A percentile compares a stretch with the other conserved stretches of the same genome.
Conservation (phyloP, 2,329 filamentous ascomycete species). For the Diaporthe citrichinensis region DNA sequence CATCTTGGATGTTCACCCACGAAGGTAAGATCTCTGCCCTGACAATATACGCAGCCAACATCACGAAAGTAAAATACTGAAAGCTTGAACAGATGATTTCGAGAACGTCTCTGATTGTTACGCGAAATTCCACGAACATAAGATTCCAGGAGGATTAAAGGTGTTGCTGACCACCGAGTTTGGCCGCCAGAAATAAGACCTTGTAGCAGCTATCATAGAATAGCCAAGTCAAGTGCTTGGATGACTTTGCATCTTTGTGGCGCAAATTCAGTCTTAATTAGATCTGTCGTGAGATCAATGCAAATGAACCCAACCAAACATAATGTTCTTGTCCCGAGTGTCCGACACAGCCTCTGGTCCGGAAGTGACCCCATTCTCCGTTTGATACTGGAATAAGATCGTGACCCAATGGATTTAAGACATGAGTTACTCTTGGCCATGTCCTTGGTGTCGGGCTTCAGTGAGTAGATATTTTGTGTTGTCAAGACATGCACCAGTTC, state of each 20-base stretch:
- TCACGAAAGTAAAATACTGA: background rate
- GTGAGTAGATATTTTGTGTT: background rate
- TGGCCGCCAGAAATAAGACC: background rate
- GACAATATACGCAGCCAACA: background rate
- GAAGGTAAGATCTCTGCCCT: background rate
- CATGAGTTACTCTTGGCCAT: background rate
- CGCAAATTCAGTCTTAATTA: background rate
- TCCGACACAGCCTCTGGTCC: no score
- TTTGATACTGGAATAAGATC: no score
- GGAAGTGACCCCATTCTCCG: no score
- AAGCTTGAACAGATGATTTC: background rate
- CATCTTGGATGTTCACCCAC: slow-evolving; percentile 5
- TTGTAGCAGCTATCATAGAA: no score
- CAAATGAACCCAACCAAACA: no score
- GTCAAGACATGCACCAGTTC: background rate
- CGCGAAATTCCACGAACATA: slow-evolving; percentile 7
- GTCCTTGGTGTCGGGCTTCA: background rate
- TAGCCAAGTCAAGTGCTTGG: background rate
- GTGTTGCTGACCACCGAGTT: background rate
- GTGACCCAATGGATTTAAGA: accelerated
- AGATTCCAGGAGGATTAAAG: background rate
- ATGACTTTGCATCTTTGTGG: background rate
- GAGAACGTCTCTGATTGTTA: slow-evolving; percentile 6
- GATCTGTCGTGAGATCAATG: no score
- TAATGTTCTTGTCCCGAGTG: background rate